Base-by-base conservation (phyloP, 1,284 basidiomycete genomes). In the Irpex rosettiformis region DNA sequence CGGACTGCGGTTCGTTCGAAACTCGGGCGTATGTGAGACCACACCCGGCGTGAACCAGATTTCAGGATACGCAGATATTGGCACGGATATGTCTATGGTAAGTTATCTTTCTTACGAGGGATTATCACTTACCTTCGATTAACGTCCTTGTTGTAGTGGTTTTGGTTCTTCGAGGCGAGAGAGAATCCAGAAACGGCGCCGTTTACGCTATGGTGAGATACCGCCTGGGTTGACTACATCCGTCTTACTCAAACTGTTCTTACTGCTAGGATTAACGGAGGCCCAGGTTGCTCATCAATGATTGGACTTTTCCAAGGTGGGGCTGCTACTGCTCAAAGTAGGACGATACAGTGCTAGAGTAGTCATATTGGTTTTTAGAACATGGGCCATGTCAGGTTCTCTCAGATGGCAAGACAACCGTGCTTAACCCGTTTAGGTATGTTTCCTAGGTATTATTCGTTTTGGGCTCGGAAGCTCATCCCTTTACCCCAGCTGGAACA, bases 11-110 rank as follows among this genome's bases (percentile, higher is more conserved):
- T 85, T 80, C 65, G 78, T 88, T 4, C 72, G 76, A 24, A 78
- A 89, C 63, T 88, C 85, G 4, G 87, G 88, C 0, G 78, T 89
- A 4, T 91, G 89, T 66, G 89, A 91, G 71, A 88, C 82, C 4
- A 87, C 86, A 0, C 80, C 85, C 1, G 83, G 81, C 0, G 87
- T 90, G 7, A 75, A 78, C 47, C 86, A 88, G 68, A 79, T 84
- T 61, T 88, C 87, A 0, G 87, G 87, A 1, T 89, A 89, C 62
- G 74, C 88, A 7, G 77, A 86, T 58, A 74, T 88, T 52, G 84
- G 82, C 1, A 71, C 67, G 2, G 80, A 83, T 58, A 85, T 86
- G 81, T 84, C 81, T 0, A 84, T 83, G 77, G 83, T 85, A 55
- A 13, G 22, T 16, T 37, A n/a, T n/a, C 27, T 28, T 51, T 10